phyloP scores from a whole-genome alignment of 805 yeast species.

The Saccharomycopsis capsularis region DNA sequence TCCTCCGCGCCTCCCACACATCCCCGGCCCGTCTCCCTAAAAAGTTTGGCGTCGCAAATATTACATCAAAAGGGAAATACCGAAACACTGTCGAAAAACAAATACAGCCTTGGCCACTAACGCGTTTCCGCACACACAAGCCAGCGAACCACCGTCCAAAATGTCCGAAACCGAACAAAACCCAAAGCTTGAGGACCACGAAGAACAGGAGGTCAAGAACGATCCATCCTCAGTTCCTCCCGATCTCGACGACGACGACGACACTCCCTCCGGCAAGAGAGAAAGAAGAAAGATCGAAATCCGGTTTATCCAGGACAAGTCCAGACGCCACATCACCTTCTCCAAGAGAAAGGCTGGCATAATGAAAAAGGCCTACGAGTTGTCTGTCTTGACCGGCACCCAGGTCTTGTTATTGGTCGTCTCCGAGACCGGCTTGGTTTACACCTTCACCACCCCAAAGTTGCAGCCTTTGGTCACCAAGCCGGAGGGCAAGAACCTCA shows the following conservation, averaged over 20 bases:
- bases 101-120: background rate
- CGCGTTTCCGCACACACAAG: background rate
- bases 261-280: constrained; percentile 27
- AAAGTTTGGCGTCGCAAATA: too few species aligned
- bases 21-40: too few species aligned
- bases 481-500: constrained; percentile 93
- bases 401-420: constrained; percentile 93
- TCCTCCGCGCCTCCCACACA: too few species aligned
- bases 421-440: constrained; percentile 96
- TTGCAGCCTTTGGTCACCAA: constrained; percentile 96
- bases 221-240: constrained; percentile 19
- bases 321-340: constrained; percentile 95
- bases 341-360: constrained; percentile 98
- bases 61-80: background rate
- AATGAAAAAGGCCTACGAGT: constrained; percentile 99
- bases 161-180: constrained; percentile 19
- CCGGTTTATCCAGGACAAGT: constrained; percentile 94
- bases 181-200: constrained; percentile 15
- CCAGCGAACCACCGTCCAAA: background rate
- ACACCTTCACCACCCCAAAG: constrained; percentile 98
- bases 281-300: constrained; percentile 91
- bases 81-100: background rate
- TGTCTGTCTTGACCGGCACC: constrained; percentile 94
- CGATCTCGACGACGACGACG: constrained; percentile 44
- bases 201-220: constrained; percentile 15